Conservation (phyloP, 2,329 filamentous ascomycete genomes). For the Colletotrichum salicis region DNA sequence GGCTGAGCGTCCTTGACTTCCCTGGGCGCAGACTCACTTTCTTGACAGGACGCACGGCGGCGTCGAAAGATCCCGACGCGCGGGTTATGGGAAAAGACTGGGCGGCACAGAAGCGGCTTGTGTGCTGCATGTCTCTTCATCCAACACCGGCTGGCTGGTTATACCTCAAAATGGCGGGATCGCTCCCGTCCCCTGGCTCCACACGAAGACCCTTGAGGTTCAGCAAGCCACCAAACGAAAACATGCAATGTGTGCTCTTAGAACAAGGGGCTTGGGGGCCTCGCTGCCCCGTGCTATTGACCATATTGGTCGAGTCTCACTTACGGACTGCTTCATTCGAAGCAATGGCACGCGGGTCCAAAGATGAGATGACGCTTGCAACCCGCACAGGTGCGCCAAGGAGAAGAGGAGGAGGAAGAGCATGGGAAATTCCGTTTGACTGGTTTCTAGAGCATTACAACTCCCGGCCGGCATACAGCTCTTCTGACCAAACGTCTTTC, state of each 20-base stretch:
- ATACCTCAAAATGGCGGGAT: constrained; percentile 23
- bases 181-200: constrained; percentile 9
- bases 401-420: constrained; percentile 2
- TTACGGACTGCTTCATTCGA: constrained; percentile 5
- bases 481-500: background rate
- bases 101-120: constrained; percentile 4
- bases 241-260: constrained; percentile 17
- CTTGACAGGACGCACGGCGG: constrained; percentile 9
- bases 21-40: constrained; percentile 2
- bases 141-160: constrained; percentile 20
- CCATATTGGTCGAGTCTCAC: background rate
- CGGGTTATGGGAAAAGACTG: background rate
- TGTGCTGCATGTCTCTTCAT: constrained; percentile 23
- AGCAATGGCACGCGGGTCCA: constrained; percentile 8
- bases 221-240: constrained; percentile 20
- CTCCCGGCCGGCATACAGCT: background rate
- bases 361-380: constrained; percentile 21
- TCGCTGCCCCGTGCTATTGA: background rate
- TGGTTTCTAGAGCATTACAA: constrained; percentile 4
- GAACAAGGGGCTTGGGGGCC: background rate
- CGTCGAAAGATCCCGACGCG: constrained; percentile 1
- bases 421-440: background rate
- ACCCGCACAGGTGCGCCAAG: constrained; percentile 1
- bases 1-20: constrained; percentile 26
- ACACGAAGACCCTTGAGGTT: constrained; percentile 5